Evolutionary conservation across 345 rosid genomes (phyloP).

Genomic region (Rhodomyrtus tomentosa): DNA sequence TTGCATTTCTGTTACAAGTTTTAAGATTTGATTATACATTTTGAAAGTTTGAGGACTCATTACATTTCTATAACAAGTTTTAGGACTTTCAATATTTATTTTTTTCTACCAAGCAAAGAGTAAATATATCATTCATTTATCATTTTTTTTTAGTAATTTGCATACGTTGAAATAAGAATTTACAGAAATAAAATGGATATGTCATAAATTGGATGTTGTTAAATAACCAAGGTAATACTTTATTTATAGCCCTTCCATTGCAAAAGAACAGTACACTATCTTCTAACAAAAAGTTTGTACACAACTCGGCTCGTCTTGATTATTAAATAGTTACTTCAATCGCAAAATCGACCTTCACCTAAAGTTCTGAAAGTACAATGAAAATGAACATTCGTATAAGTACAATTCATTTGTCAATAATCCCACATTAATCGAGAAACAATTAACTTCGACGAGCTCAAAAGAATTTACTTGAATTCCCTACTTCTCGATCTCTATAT

Average conservation of each 20-base stretch:
- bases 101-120: neutral
- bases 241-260: neutral
- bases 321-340: neutral
- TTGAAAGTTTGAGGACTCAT: no score
- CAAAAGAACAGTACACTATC: neutral
- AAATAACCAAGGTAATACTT: neutral
- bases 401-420: neutral
- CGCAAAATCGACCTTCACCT: neutral
- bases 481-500: neutral
- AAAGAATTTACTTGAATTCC: neutral
- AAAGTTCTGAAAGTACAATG: neutral
- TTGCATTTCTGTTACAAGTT: no score
- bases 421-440: neutral
- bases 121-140: neutral
- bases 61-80: no score
- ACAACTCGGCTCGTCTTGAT: neutral
- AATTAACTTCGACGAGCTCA: neutral
- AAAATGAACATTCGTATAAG: neutral
- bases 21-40: no score
- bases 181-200: neutral
- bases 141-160: neutral
- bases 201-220: neutral
- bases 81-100: no score
- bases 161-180: neutral
- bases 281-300: neutral